Conservation (phyloP, 768 basidiomycete species). For the Agaricus blazei region DNA sequence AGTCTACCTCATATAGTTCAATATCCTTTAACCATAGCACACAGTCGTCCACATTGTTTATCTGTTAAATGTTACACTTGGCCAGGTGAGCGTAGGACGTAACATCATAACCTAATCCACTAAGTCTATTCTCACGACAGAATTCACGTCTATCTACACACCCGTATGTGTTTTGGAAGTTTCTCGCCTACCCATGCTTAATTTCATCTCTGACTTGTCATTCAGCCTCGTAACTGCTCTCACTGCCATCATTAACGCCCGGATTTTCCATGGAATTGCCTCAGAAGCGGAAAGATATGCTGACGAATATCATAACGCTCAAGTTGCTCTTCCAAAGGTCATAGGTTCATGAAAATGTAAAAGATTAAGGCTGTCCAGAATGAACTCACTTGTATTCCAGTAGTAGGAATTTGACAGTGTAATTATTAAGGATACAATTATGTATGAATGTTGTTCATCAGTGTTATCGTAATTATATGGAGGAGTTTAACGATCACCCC, state of each 20-base stretch:
- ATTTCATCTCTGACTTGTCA: no score
- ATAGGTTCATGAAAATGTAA: no score
- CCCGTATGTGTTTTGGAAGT: not conserved
- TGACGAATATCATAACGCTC: not conserved
- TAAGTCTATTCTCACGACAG: not conserved
- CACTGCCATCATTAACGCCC: not conserved
- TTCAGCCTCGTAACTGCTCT: not conserved
- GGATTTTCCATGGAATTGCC: constrained; percentile 1
- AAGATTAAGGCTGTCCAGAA: not conserved
- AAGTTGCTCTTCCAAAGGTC: not conserved
- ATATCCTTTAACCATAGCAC: not conserved
- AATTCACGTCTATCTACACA: not conserved
- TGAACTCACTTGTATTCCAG: no score
- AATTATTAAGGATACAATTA: no score
- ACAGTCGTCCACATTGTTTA: not conserved
- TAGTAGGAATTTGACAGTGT: not conserved
- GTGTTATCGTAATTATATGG: no score
- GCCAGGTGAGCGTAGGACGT: not conserved
- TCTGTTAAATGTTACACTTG: not conserved
- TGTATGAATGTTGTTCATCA: no score
- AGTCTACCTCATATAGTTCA: not conserved
- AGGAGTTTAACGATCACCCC: no score
- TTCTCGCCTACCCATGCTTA: not conserved
- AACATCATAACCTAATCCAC: not conserved
- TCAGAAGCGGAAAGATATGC: not conserved